These are phyloP conservation scores for Meyerozyma guilliermondii DNA, from an alignment of 1,139 yeast genomes.

Conservation along the genomic window DNA sequence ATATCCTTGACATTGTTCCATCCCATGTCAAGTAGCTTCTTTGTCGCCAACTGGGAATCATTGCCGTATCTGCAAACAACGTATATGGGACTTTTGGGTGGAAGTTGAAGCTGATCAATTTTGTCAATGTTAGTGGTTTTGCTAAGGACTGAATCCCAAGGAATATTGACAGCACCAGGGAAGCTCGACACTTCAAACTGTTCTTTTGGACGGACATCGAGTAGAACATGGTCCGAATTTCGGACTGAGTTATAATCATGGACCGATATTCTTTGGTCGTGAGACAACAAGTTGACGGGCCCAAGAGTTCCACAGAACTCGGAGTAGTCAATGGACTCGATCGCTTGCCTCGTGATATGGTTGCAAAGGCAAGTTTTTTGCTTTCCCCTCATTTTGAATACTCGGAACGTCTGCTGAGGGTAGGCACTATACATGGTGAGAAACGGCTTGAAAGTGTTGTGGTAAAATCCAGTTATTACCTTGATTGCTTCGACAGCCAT, in stretches of 20 bases:
- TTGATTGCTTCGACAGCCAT: constrained; percentile 90
- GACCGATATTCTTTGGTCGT: constrained; percentile 43
- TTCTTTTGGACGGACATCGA: constrained; percentile 80
- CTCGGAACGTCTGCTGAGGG: constrained; percentile 64
- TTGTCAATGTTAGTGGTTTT: constrained; percentile 24
- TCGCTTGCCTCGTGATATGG: constrained; percentile 40
- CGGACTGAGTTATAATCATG: constrained; percentile 27
- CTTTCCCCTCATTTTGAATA: constrained; percentile 75
- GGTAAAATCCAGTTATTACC: constrained; percentile 55
- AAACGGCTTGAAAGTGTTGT: constrained; percentile 58
- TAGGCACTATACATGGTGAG: constrained; percentile 69
- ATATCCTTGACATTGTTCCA: constrained; percentile 57
- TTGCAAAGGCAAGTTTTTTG: constrained; percentile 70
- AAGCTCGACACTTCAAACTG: constrained; percentile 68
- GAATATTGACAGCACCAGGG: constrained; percentile 58
- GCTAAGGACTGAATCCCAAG: constrained; percentile 46
- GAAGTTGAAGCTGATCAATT: no score
- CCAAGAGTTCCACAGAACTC: constrained; percentile 68
- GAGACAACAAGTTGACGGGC: constrained; percentile 35
- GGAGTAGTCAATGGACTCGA: constrained; percentile 55
- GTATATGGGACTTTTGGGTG: constrained; percentile 21
- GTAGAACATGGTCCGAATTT: constrained; percentile 21
- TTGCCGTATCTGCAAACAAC: constrained; percentile 86
- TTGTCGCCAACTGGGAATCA: constrained; percentile 80
- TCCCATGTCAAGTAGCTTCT: constrained; percentile 46